phyloP scores from a whole-genome alignment of 2,329 filamentous ascomycete genomes.

The Geosmithia putterillii region DNA sequence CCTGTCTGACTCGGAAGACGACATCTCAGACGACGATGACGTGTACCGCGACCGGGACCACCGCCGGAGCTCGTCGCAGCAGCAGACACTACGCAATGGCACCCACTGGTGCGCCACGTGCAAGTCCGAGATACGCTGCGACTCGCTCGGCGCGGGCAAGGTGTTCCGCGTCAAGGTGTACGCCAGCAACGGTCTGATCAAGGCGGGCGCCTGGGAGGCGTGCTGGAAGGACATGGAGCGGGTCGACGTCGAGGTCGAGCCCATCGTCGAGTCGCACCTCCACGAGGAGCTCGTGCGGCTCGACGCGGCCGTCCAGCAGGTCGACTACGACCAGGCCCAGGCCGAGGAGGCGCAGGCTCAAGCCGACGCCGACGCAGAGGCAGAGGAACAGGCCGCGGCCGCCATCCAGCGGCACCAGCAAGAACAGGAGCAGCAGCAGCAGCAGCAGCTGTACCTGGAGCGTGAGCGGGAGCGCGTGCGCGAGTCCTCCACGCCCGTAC shows the following conservation, averaged over 20 bases:
- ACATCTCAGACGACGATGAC: conserved; percentile 28
- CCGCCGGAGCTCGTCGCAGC: conserved; percentile 7
- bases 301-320: conserved; percentile 27
- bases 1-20: conserved; percentile 30
- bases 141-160: conserved; percentile 38
- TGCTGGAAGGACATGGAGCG: conserved; percentile 98
- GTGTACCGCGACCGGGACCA: conserved; percentile 9
- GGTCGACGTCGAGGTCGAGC: conserved; percentile 86
- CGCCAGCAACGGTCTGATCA: conserved; percentile 90
- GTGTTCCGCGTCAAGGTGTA: conserved; percentile 78
- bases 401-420: conserved; percentile 10
- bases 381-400: no score
- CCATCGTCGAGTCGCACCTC: conserved; percentile 49
- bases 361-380: no score
- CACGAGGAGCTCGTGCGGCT: conserved; percentile 49
- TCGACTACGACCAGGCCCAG: neutral
- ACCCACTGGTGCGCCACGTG: conserved; percentile 47
- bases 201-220: conserved; percentile 79
- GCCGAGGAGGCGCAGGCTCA: neutral
- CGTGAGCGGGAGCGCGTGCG: no score
- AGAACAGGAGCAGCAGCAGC: conserved; percentile 14
- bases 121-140: conserved; percentile 39
- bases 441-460: conserved; percentile 8
- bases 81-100: conserved; percentile 11
- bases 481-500: no score